Evolutionary conservation across 1,139 yeast genomes (phyloP), one percentile per base, ranked within the genome.

Genomic region (Kurtzmaniella quercitrusa): DNA sequence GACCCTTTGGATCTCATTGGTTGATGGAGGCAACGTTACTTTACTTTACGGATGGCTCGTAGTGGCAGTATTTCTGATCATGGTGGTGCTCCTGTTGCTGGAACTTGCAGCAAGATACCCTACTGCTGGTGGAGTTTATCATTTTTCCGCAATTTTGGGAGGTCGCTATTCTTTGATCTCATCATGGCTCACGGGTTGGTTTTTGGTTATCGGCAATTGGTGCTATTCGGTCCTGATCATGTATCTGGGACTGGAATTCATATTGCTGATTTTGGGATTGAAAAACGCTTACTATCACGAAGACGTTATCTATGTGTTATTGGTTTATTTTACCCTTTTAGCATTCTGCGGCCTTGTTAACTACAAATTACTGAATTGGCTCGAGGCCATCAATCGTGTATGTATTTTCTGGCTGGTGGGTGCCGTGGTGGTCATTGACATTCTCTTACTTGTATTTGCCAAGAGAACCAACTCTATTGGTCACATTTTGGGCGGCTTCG

Each of bases 181-280:
- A 42, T 80, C 88, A 5, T 84, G 91, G 89, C 78, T 76, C 53
- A 83, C 88, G 0, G 93, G 93, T 0, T 85, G 91, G 86, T 74
- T 81, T 48, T 64, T 84, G 42, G 66, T 84, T 21, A 71, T 85
- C 20, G 93, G 94, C 0, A 84, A 82, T 53, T 80, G 89, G 86
- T 76, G 88, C 2, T 84, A 82, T 75, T 80, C 85, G 43, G 79
- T 83, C 5, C 80, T 88, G 48, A 81, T 83, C 45, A 73, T 85
- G 43, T 85, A 82, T 62, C 82, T 87, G 1, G 94, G 91, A 1
- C 75, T 89, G 1, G 89, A 84, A 54, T 80, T 85, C 52, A 75
- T 84, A 12, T 64, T 84, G 6, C 78, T 87, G 1, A 72, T 84
- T 23, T 71, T 83, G 47, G 85, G 88, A 0, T 67, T 85, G 49